Conservation (phyloP, 2,329 filamentous ascomycete species). For the Diaporthe sp. region DNA sequence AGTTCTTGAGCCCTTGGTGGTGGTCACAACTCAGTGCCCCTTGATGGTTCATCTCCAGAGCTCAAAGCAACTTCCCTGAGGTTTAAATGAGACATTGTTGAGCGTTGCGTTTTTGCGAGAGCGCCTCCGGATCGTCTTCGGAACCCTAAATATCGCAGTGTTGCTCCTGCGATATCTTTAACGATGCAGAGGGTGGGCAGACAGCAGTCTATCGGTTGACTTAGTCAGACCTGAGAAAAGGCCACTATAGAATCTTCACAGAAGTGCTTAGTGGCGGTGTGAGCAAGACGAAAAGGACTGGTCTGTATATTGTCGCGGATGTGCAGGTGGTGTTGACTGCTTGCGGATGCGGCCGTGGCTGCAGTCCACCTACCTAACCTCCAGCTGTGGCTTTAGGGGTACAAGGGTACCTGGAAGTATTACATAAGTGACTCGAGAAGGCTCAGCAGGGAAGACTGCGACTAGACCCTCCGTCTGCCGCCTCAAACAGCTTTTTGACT, state of each 20-base stretch:
- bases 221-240: not conserved
- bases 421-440: not conserved
- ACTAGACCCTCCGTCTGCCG: not conserved
- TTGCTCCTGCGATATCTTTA: not conserved
- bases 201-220: not conserved
- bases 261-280: too few species aligned
- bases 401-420: not conserved
- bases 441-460: not conserved
- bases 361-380: too few species aligned
- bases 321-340: not conserved
- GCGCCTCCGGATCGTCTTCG: not conserved
- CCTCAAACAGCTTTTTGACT: slow-evolving; percentile 4
- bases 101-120: not conserved
- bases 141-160: not conserved
- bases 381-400: too few species aligned
- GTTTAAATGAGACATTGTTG: not conserved
- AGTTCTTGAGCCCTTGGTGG: not conserved
- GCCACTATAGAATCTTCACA: not conserved
- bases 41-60: not conserved
- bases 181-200: not conserved
- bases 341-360: not conserved
- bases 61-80: too few species aligned
- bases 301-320: not conserved
- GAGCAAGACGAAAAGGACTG: not conserved
- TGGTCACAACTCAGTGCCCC: not conserved